phyloP scores from a whole-genome alignment of 2,329 filamentous ascomycete species.

The Calonectria crousiana region DNA sequence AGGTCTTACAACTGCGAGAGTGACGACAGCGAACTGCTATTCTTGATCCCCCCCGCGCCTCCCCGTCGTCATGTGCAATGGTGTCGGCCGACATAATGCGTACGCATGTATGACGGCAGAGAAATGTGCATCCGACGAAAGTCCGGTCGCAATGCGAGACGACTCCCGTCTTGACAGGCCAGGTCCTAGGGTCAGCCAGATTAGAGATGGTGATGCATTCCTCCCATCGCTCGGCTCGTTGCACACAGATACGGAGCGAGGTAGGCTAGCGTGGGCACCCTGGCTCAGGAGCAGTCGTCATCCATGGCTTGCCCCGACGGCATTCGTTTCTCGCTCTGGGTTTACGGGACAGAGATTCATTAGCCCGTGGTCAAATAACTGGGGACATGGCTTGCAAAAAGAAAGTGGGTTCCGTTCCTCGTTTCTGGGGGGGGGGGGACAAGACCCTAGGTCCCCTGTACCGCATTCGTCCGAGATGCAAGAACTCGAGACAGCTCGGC shows the following conservation, averaged over 20 bases:
- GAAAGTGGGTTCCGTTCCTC: not conserved
- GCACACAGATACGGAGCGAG: conserved; percentile 3
- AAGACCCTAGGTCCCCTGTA: not conserved
- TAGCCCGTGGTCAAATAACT: conserved; percentile 2
- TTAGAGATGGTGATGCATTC: conserved; percentile 31
- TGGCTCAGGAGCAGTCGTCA: conserved; percentile 13
- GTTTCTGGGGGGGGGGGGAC: not conserved
- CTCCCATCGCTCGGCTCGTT: conserved; percentile 1
- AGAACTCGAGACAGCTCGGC: conserved; percentile 14
- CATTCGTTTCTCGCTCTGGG: not conserved
- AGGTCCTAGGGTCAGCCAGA: conserved; percentile 9
- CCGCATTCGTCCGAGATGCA: conserved; percentile 10
- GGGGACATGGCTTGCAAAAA: conserved; percentile 14
- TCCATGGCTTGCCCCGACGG: conserved; percentile 4
- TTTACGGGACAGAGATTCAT: conserved; percentile 2
- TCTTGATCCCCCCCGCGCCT: not conserved
- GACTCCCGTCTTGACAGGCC: conserved; percentile 3
- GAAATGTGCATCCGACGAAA: not conserved
- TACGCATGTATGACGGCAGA: not conserved
- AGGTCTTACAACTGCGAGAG: not conserved
- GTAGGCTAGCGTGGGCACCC: not conserved
- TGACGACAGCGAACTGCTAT: conserved; percentile 21
- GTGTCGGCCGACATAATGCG: conserved; percentile 1
- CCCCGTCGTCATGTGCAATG: not conserved
- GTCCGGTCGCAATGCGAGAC: conserved; percentile 24